A percentile compares a stretch with the other conserved stretches of the same genome.
Evolutionary conservation across 306 rosid genomes (phyloP).

Genomic region (Glycyrrhiza uralensis): DNA sequence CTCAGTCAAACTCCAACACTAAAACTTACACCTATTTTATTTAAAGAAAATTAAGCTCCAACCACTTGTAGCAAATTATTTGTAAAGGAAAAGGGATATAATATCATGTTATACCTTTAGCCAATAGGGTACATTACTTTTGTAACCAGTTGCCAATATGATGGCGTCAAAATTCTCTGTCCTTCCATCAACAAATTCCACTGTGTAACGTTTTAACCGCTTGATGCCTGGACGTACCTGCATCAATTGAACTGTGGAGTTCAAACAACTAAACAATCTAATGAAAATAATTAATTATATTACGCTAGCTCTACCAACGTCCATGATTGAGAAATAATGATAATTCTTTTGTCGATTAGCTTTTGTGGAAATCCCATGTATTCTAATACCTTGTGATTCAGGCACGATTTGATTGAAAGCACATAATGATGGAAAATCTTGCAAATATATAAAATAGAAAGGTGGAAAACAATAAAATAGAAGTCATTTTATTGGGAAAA

Average conservation of each 20-base stretch:
- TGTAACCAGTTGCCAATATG: constrained; percentile 79
- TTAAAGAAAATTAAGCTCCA: too few species aligned
- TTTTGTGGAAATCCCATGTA: background rate
- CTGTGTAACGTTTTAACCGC: constrained; percentile 49
- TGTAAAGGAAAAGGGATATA: background rate
- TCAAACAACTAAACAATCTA: background rate
- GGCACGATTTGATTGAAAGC: constrained; percentile 6
- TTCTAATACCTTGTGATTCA: background rate
- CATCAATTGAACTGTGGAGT: background rate
- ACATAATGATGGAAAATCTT: constrained; percentile 1
- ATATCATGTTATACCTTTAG: constrained; percentile 50
- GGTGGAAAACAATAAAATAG: too few species aligned
- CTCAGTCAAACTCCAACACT: too few species aligned
- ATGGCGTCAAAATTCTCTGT: constrained; percentile 58
- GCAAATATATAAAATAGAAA: too few species aligned
- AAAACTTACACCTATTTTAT: too few species aligned
- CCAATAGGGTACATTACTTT: constrained; percentile 87
- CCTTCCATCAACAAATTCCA: constrained; percentile 59
- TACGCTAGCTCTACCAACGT: background rate
- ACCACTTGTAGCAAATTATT: too few species aligned
- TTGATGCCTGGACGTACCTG: constrained; percentile 67
- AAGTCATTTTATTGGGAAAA: too few species aligned
- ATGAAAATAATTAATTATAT: background rate
- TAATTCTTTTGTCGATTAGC: background rate
- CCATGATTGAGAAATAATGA: background rate